Percentiles rank a stretch among this genome's conserved stretches.
Conservation (phyloP, 768 basidiomycete species). For the Kwoniella europaea region DNA sequence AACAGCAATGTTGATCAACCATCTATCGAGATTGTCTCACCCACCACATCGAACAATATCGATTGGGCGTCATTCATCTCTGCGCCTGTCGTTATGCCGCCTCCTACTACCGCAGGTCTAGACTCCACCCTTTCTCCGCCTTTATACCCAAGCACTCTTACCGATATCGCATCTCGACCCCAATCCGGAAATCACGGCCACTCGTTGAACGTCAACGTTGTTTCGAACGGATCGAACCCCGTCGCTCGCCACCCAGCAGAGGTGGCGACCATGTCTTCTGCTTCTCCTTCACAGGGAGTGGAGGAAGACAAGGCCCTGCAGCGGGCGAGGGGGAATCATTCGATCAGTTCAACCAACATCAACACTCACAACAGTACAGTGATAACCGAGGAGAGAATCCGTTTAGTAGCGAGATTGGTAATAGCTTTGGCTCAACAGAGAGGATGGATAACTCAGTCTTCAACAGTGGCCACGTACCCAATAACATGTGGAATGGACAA, state of each 20-base stretch:
- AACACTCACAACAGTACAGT: constrained; percentile 9
- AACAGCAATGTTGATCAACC: background rate
- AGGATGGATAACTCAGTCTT: constrained; percentile 16
- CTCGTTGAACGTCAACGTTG: background rate
- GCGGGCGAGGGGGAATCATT: constrained; percentile 48
- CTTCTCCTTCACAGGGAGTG: background rate
- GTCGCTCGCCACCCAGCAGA: constrained; percentile 57
- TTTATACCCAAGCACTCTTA: constrained; percentile 12
- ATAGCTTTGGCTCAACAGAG: constrained; percentile 40
- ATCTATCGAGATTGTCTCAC: constrained; percentile 1
- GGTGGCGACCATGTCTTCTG: constrained; percentile 50
- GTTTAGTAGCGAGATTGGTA: constrained; percentile 40
- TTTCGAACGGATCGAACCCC: constrained; percentile 27
- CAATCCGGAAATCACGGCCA: constrained; percentile 1
- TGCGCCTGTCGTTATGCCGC: constrained; percentile 1
- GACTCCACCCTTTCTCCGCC: constrained; percentile 28
- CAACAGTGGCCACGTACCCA: background rate
- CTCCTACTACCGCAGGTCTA: constrained; percentile 14
- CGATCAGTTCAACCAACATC: constrained; percentile 14
- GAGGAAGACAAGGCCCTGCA: constrained; percentile 47
- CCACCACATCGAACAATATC: constrained; percentile 10
- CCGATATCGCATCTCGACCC: constrained; percentile 2
- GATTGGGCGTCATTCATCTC: constrained; percentile 25
- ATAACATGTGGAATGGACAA: constrained; percentile 21
- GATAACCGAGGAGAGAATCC: constrained; percentile 33